phyloP scores from a whole-genome alignment of 345 rosid species.

The Arabidopsis arenosa region DNA sequence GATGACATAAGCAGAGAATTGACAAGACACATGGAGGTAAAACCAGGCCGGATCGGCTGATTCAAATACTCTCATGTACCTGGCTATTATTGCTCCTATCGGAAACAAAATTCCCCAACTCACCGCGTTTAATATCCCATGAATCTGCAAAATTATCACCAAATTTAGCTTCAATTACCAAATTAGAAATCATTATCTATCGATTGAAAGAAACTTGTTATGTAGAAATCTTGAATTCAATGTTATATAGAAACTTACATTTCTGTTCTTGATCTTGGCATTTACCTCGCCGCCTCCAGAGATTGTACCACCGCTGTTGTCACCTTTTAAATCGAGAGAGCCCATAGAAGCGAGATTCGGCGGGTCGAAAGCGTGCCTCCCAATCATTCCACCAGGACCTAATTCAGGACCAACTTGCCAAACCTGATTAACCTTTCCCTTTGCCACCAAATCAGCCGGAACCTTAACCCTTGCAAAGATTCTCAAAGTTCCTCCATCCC shows the following conservation, averaged over 20 bases:
- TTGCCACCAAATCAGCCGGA: constrained; percentile 58
- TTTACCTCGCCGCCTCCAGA: constrained; percentile 45
- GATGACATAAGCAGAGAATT: constrained; percentile 67
- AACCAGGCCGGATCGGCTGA: constrained; percentile 94
- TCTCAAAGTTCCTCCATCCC: constrained; percentile 46
- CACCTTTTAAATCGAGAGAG: constrained; percentile 47
- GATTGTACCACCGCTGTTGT: constrained; percentile 11
- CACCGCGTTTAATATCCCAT: constrained; percentile 82
- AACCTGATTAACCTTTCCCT: constrained; percentile 65
- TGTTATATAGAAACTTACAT: constrained; percentile 48
- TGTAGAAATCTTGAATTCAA: not conserved
- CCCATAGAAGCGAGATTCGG: constrained; percentile 50
- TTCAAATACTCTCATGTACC: constrained; percentile 69
- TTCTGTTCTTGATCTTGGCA: constrained; percentile 55
- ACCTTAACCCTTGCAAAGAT: constrained; percentile 70
- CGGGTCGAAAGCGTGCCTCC: constrained; percentile 43
- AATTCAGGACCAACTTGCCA: constrained; percentile 82
- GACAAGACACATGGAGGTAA: constrained; percentile 75
- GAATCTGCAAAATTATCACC: constrained; percentile 57
- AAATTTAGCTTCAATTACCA: not conserved
- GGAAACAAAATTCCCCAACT: constrained; percentile 94
- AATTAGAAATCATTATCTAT: not conserved
- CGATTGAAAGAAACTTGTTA: not conserved
- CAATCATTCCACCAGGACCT: constrained; percentile 27
- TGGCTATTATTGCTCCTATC: constrained; percentile 65